A percentile compares a stretch with the other conserved stretches of the same genome.
Conservation (phyloP, 2,329 filamentous ascomycete species). For the Dactylellina haptotyla region DNA sequence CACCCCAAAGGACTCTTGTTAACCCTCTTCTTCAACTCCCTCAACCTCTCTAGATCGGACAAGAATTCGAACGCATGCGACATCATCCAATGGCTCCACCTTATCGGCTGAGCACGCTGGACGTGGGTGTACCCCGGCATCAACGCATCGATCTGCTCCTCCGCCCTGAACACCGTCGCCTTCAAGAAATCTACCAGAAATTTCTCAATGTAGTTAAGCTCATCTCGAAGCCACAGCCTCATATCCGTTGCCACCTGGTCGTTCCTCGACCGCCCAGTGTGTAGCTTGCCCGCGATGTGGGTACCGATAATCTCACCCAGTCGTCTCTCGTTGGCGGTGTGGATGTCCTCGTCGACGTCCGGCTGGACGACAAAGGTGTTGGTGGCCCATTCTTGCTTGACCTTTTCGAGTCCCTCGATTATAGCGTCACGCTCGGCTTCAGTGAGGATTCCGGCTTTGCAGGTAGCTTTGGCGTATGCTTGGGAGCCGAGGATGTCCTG, state of each 20-base stretch:
- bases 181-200: slow-evolving; percentile 76
- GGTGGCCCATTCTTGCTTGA: slow-evolving; percentile 68
- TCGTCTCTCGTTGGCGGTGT: slow-evolving; percentile 77
- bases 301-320: slow-evolving; percentile 87
- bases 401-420: slow-evolving; percentile 73
- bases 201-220: slow-evolving; percentile 75
- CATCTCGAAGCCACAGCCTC: slow-evolving; percentile 85
- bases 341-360: slow-evolving; percentile 71
- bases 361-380: slow-evolving; percentile 67
- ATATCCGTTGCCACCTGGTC: slow-evolving; percentile 92
- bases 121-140: slow-evolving; percentile 93
- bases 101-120: slow-evolving; percentile 81
- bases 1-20: slow-evolving; percentile 77
- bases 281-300: slow-evolving; percentile 84
- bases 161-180: slow-evolving; percentile 75
- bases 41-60: slow-evolving; percentile 78
- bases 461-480: slow-evolving; percentile 83
- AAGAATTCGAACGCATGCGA: slow-evolving; percentile 77
- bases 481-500: slow-evolving; percentile 84
- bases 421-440: slow-evolving; percentile 77
- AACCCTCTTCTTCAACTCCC: slow-evolving; percentile 77
- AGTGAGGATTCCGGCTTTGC: slow-evolving; percentile 77
- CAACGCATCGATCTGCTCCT: slow-evolving; percentile 77
- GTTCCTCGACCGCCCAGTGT: slow-evolving; percentile 86
- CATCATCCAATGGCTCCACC: slow-evolving; percentile 84